Percentiles rank a stretch among this genome's conserved stretches.
Conservation (phyloP, 768 basidiomycete species). For the Boletus vermiculosoides region DNA sequence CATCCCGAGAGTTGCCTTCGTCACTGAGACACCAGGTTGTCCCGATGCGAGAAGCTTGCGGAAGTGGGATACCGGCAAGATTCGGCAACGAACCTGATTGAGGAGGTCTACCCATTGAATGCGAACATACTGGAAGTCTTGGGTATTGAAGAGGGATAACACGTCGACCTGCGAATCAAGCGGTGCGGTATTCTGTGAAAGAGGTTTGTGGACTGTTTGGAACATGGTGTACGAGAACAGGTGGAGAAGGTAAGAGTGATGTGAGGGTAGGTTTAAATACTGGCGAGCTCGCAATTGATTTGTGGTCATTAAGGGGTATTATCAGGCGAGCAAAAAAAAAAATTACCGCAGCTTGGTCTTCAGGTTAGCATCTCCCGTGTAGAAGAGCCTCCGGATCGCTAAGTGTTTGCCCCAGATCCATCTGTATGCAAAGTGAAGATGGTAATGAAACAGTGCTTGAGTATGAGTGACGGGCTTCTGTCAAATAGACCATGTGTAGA, state of each 20-base stretch:
- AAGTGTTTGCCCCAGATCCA: too few species aligned
- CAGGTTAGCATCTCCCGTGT: not conserved
- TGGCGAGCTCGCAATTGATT: too few species aligned
- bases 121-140: constrained; percentile 46
- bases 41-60: constrained; percentile 46
- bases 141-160: not conserved
- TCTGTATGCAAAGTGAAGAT: too few species aligned
- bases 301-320: not conserved
- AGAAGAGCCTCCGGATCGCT: too few species aligned
- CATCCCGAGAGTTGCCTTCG: constrained; percentile 49
- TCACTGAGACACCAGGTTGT: constrained; percentile 53
- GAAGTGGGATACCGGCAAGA: constrained; percentile 51
- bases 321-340: too few species aligned
- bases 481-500: too few species aligned
- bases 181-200: too few species aligned
- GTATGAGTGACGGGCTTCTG: too few species aligned
- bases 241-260: not conserved
- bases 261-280: not conserved
- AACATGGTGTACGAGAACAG: not conserved
- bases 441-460: too few species aligned
- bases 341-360: not conserved
- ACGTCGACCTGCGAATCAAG: not conserved
- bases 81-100: constrained; percentile 58
- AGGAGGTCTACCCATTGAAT: constrained; percentile 65
- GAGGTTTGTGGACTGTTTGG: too few species aligned